Evolutionary conservation across 2,329 filamentous ascomycete genomes (phyloP).

Genomic region (Cladosporium sp.): DNA sequence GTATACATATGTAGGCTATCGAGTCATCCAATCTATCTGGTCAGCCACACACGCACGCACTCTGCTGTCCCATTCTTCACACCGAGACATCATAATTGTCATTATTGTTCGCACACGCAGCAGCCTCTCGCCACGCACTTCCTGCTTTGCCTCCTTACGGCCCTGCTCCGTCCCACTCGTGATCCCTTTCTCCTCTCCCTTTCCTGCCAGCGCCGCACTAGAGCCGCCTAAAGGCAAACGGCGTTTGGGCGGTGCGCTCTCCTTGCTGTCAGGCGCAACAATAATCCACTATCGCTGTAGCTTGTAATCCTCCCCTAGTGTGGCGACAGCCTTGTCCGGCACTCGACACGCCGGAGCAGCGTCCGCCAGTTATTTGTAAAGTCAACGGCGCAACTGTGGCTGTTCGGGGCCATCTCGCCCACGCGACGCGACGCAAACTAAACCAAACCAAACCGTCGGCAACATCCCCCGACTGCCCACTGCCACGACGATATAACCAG

Average conservation of each 20-base stretch:
- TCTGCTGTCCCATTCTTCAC: background rate
- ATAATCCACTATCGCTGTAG: background rate
- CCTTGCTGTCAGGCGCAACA: background rate
- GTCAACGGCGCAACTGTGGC: constrained; percentile 6
- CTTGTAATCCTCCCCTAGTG: background rate
- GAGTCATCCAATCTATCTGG: background rate
- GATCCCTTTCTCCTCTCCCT: constrained; percentile 1
- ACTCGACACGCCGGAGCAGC: background rate
- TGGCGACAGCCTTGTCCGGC: background rate
- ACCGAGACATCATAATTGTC: background rate
- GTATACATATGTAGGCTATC: background rate
- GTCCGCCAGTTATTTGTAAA: background rate
- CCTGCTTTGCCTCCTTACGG: background rate
- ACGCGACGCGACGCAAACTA: background rate
- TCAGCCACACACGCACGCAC: background rate
- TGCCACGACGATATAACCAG: background rate
- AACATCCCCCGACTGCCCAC: background rate
- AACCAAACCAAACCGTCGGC: background rate
- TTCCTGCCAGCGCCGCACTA: background rate
- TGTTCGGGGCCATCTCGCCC: constrained; percentile 1
- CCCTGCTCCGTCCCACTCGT: background rate
- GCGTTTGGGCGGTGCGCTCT: background rate
- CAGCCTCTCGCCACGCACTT: background rate
- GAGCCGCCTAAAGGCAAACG: background rate
- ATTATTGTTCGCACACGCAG: background rate